Evolutionary conservation across 208 protist species (phyloP).

Genomic region (Trypanosoma rangeli): DNA sequence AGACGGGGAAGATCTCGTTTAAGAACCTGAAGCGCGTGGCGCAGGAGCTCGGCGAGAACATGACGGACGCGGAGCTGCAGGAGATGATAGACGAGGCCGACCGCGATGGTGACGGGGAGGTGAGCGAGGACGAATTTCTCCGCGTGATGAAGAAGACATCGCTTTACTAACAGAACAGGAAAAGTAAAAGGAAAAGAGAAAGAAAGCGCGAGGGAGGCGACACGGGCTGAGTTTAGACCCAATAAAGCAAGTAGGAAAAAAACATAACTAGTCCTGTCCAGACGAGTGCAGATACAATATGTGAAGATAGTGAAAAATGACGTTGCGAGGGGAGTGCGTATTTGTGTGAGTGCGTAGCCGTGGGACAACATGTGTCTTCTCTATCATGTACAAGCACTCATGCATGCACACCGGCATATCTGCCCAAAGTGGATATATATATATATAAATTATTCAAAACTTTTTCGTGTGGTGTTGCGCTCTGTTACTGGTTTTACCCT

Average conservation of each 20-base stretch:
- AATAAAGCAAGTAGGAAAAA: not conserved
- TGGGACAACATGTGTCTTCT: not conserved
- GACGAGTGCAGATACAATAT: no score
- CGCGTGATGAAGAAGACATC: slow-evolving; percentile 95
- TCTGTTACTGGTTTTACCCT: no score
- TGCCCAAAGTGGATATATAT: not conserved
- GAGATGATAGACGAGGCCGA: slow-evolving; percentile 98
- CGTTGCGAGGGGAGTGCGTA: no score
- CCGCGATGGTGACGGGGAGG: slow-evolving; percentile 94
- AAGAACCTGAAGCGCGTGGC: slow-evolving; percentile 96
- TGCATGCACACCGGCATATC: no score
- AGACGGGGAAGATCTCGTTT: slow-evolving; percentile 95
- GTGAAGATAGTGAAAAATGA: no score
- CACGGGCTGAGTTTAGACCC: no score
- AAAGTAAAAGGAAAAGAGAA: slow-evolving; percentile 19
- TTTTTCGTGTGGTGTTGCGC: not conserved
- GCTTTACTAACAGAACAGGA: slow-evolving; percentile 47
- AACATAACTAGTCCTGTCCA: no score
- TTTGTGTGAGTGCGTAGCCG: no score
- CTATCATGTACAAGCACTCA: no score
- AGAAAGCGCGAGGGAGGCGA: slow-evolving; percentile 13
- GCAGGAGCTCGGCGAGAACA: slow-evolving; percentile 95
- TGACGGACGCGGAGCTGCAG: slow-evolving; percentile 96
- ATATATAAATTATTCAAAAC: not conserved
- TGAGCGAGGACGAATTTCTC: slow-evolving; percentile 95